phyloP scores from a whole-genome alignment of 106 monocot species.

The Agapanthus africanus region DNA sequence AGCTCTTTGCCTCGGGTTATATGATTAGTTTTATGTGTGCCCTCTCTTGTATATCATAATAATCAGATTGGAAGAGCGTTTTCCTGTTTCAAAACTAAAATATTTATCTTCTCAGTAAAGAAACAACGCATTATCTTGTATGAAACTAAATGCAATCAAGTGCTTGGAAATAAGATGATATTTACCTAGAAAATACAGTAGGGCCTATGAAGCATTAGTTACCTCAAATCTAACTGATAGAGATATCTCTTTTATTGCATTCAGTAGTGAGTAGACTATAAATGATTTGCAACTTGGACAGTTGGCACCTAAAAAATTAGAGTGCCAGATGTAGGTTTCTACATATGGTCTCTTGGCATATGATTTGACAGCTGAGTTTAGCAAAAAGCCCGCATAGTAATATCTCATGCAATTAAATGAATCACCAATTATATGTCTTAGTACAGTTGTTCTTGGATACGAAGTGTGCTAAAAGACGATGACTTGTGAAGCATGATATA shows the following conservation, averaged over 20 bases:
- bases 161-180: neutral
- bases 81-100: no score
- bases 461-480: neutral
- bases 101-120: no score
- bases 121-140: no score
- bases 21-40: no score
- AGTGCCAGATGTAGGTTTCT: neutral
- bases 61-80: no score
- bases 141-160: neutral
- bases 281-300: slow-evolving; percentile 1
- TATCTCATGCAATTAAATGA: neutral
- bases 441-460: neutral
- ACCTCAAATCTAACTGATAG: neutral
- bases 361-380: neutral
- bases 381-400: neutral
- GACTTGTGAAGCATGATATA: neutral
- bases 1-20: no score
- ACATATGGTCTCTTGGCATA: neutral
- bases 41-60: no score
- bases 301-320: neutral
- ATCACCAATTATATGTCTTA: neutral
- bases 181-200: neutral
- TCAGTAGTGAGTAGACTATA: neutral
- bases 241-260: neutral
- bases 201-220: neutral